Percentiles rank a stretch among this genome's conserved stretches.
These are phyloP conservation scores for Colletotrichum kahawae DNA, from an alignment of 2,329 filamentous ascomycete genomes.

Conservation along the genomic window DNA sequence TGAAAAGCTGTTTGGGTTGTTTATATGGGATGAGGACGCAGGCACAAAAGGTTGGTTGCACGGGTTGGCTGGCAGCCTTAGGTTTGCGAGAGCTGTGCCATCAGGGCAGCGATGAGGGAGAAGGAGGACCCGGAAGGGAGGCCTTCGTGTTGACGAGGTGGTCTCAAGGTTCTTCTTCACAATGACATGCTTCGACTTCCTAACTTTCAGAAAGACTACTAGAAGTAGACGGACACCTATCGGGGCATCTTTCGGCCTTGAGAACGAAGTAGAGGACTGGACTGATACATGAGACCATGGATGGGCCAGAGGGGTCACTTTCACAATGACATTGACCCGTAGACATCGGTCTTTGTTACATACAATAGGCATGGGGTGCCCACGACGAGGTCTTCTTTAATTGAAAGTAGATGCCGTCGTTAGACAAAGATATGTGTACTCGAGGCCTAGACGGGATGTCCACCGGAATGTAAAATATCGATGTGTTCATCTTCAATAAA, in stretches of 20 bases:
- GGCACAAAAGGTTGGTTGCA: not conserved
- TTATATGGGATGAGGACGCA: not conserved
- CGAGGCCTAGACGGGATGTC: not conserved
- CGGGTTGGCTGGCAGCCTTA: not conserved
- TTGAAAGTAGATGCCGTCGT: not conserved
- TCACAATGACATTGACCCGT: not conserved
- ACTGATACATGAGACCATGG: not conserved
- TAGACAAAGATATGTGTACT: not conserved
- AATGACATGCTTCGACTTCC: not conserved
- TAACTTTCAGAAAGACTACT: not conserved
- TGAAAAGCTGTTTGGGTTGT: not conserved
- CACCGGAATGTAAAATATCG: not conserved
- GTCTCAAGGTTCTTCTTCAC: not conserved
- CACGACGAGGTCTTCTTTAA: not conserved
- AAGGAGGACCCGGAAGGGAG: not conserved
- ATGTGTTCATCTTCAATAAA: not conserved
- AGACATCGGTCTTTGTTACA: not conserved
- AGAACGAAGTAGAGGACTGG: not conserved
- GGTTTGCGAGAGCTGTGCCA: not conserved
- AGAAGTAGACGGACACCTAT: not conserved
- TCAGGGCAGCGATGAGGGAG: not conserved
- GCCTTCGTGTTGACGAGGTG: not conserved
- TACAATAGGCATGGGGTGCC: not conserved
- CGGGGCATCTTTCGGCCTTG: not conserved
- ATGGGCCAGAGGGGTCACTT: not conserved